A percentile compares a stretch with the other conserved stretches of the same genome.
Conservation (phyloP, 2,329 filamentous ascomycete species). For the Botrytis deweyae region DNA sequence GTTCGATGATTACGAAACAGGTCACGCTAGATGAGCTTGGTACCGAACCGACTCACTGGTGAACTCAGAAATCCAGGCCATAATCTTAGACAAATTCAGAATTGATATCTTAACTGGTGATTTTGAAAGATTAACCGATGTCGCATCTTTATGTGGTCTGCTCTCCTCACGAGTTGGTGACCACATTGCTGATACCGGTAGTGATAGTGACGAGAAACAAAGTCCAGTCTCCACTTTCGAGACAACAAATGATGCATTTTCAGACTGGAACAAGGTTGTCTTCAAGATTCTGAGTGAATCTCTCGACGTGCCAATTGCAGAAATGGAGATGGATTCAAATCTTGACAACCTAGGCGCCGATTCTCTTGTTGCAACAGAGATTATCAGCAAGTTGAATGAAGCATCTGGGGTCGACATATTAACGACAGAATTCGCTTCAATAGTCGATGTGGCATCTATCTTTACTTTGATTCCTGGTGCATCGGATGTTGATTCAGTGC, state of each 20-base stretch:
- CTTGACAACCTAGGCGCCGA: neutral
- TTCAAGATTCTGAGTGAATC: neutral
- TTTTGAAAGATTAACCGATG: neutral
- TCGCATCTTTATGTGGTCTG: neutral
- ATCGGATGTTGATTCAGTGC: neutral
- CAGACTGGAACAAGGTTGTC: neutral
- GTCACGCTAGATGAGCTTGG: neutral
- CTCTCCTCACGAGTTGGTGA: neutral
- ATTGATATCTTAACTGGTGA: neutral
- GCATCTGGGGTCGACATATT: neutral
- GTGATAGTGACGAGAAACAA: neutral
- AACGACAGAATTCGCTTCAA: neutral
- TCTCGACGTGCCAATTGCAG: neutral
- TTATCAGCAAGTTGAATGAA: neutral
- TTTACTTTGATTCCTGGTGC: neutral
- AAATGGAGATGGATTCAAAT: neutral
- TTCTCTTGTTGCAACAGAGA: conserved; percentile 1
- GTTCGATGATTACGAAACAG: neutral
- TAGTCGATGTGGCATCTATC: neutral
- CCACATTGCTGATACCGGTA: neutral
- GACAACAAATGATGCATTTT: neutral
- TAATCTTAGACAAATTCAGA: neutral
- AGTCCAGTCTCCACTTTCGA: neutral
- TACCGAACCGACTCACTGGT: neutral
- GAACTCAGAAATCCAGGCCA: neutral